A percentile compares a stretch with the other conserved stretches of the same genome.
These are phyloP conservation scores for Petunia secreta DNA, from an alignment of 257 asterid genomes.

Conservation along the genomic window DNA sequence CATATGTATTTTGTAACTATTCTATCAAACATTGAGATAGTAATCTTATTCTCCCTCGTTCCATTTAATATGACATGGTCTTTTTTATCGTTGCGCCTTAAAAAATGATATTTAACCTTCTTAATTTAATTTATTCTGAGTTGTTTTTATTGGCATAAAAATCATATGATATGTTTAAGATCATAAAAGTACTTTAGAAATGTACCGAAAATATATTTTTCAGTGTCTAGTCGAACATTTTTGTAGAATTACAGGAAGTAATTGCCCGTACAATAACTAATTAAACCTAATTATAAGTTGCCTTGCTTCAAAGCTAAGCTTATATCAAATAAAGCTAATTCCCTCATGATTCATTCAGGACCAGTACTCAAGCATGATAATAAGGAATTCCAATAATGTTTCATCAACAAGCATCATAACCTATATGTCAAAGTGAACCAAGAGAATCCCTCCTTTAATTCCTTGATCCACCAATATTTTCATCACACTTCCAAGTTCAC, in stretches of 20 bases:
- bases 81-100: too few species aligned
- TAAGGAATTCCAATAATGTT: background rate
- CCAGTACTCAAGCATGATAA: background rate
- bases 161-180: background rate
- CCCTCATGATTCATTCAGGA: constrained; percentile 11
- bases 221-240: too few species aligned
- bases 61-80: too few species aligned
- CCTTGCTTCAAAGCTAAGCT: constrained; percentile 27
- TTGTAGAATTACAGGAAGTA: background rate
- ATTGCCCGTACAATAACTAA: background rate
- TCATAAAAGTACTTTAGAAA: background rate
- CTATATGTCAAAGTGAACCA: background rate
- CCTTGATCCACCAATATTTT: background rate
- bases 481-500: constrained; percentile 10
- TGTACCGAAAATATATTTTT: background rate
- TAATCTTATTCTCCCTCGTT: too few species aligned
- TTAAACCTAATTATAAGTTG: background rate
- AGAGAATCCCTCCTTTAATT: constrained; percentile 13
- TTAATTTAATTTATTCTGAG: too few species aligned
- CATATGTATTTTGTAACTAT: too few species aligned
- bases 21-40: too few species aligned
- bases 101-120: too few species aligned
- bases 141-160: background rate
- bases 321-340: background rate
- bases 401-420: background rate